Conservation (phyloP, 495 filamentous ascomycete genomes). For the Haplographium delicatum region DNA sequence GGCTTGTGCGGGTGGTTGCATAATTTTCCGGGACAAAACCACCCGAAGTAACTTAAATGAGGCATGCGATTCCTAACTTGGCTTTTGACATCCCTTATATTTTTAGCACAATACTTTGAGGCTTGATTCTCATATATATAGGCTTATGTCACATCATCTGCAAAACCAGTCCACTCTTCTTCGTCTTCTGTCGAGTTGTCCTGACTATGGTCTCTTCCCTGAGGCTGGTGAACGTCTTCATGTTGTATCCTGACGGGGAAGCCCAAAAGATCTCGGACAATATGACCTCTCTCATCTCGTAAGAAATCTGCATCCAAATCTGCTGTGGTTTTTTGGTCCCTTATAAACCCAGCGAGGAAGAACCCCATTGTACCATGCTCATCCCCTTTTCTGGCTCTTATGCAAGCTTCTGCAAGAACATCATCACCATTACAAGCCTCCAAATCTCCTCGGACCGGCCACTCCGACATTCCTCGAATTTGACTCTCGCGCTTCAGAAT, state of each 20-base stretch:
- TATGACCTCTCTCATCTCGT: slow-evolving; percentile 21
- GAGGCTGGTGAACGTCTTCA: neutral
- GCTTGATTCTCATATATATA: too few relatives aligned
- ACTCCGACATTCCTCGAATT: slow-evolving; percentile 61
- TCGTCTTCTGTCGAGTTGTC: slow-evolving; percentile 28
- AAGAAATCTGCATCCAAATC: slow-evolving; percentile 13
- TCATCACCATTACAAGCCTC: slow-evolving; percentile 37
- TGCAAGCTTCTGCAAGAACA: slow-evolving; percentile 64
- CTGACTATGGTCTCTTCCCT: slow-evolving; percentile 1
- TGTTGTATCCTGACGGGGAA: slow-evolving; percentile 6
- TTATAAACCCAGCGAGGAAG: slow-evolving; percentile 42
- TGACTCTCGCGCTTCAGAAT: slow-evolving; percentile 66
- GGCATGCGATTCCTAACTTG: too few relatives aligned
- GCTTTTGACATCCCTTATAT: too few relatives aligned
- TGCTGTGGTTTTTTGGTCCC: slow-evolving; percentile 25
- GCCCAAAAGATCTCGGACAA: slow-evolving; percentile 24
- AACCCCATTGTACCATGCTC: slow-evolving; percentile 63
- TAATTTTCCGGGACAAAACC: too few relatives aligned
- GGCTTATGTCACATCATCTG: slow-evolving; percentile 29
- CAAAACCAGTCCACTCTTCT: slow-evolving; percentile 46
- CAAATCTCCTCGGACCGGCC: slow-evolving; percentile 60
- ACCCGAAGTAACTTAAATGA: too few relatives aligned
- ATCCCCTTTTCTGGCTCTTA: slow-evolving; percentile 75
- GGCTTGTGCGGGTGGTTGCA: too few relatives aligned
- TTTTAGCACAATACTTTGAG: too few relatives aligned